A percentile compares a stretch with the other conserved stretches of the same genome.
Conservation (phyloP, 1,284 basidiomycete genomes). For the Termitomyces sp. region DNA sequence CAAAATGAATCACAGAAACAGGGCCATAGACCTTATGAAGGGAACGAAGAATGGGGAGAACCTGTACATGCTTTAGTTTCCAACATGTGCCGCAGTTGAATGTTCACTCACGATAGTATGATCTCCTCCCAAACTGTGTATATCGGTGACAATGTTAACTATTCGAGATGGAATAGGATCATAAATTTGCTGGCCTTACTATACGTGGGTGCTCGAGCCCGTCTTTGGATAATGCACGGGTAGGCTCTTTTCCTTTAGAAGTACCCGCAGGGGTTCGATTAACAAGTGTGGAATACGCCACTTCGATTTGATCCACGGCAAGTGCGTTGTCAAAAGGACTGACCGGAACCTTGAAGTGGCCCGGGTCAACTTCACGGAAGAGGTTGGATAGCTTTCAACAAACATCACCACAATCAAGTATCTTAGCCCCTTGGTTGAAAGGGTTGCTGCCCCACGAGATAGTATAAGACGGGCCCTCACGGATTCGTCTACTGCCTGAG, state of each 20-base stretch:
- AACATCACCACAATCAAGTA: conserved; percentile 82
- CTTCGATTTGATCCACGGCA: conserved; percentile 75
- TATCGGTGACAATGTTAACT: neutral
- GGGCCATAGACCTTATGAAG: conserved; percentile 71
- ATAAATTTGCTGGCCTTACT: conserved; percentile 41
- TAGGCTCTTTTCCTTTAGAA: conserved; percentile 22
- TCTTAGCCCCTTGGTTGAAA: conserved; percentile 48
- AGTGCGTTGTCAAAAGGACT: conserved; percentile 70
- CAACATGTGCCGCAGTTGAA: neutral
- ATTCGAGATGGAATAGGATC: neutral
- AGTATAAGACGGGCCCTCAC: conserved; percentile 52
- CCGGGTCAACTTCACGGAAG: neutral
- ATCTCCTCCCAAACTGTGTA: conserved; percentile 66
- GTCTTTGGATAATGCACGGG: conserved; percentile 42
- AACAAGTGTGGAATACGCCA: conserved; percentile 68
- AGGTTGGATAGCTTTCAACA: conserved; percentile 14
- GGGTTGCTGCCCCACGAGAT: conserved; percentile 67
- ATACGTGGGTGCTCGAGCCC: conserved; percentile 61
- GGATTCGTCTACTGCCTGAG: conserved; percentile 67
- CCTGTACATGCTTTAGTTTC: conserved; percentile 23
- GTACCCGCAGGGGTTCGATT: conserved; percentile 40
- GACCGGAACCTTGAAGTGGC: conserved; percentile 50
- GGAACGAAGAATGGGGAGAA: conserved; percentile 68
- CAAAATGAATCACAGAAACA: conserved; percentile 77
- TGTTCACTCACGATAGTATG: conserved; percentile 61